Percentiles rank a stretch among this genome's conserved stretches.
Evolutionary conservation across 768 basidiomycete genomes (phyloP).

Genomic region (Tylopilus vinaceipallidus): DNA sequence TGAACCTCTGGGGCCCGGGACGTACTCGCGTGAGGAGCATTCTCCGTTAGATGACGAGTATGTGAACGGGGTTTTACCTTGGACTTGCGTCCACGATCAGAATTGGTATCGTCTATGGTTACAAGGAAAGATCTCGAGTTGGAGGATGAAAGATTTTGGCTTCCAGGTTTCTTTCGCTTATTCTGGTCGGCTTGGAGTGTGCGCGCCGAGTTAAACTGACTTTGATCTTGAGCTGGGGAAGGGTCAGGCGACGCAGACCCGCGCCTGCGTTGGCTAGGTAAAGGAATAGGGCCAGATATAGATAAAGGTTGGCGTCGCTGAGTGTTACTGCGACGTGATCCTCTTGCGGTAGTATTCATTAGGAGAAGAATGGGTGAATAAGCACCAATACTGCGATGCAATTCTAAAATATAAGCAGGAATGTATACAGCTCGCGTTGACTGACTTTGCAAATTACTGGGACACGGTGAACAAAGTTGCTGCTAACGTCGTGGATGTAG

Average conservation of each 20-base stretch:
- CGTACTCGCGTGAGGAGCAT: constrained; percentile 9
- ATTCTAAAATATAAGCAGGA: background rate
- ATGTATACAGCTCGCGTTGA: background rate
- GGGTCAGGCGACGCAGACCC: constrained; percentile 38
- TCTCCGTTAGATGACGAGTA: constrained; percentile 22
- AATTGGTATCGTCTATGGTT: constrained; percentile 25
- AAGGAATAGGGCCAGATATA: constrained; percentile 15
- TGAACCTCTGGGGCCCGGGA: constrained; percentile 10
- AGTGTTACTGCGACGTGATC: constrained; percentile 26
- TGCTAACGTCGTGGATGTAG: constrained; percentile 12
- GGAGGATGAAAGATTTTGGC: constrained; percentile 12
- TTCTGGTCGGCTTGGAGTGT: constrained; percentile 23
- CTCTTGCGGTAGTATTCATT: constrained; percentile 26
- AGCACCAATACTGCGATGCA: background rate
- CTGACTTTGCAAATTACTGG: constrained; percentile 7
- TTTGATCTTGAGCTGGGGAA: constrained; percentile 18
- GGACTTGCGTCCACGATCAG: constrained; percentile 34
- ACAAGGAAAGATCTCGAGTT: constrained; percentile 27
- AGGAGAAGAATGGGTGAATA: background rate
- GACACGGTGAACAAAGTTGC: background rate
- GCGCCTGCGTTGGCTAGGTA: constrained; percentile 26
- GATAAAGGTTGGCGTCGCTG: constrained; percentile 22
- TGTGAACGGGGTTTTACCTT: constrained; percentile 29
- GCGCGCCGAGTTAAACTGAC: constrained; percentile 4
- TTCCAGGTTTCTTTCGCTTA: constrained; percentile 32